phyloP scores from a whole-genome alignment of 2,329 filamentous ascomycete species.

The Capronia americana region DNA sequence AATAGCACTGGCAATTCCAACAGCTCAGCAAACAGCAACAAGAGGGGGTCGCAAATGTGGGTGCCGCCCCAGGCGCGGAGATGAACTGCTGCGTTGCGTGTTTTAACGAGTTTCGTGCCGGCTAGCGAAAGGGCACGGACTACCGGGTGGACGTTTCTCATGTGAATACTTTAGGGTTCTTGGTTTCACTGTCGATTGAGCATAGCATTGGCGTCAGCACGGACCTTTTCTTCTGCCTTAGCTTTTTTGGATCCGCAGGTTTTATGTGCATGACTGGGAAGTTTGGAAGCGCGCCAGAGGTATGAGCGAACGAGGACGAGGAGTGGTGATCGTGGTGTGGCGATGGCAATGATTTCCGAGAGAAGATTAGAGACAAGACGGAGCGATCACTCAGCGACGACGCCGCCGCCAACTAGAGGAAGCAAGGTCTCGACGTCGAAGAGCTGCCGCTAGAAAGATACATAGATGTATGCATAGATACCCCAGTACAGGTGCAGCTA shows the following conservation, averaged over 20 bases:
- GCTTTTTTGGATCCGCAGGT: background rate
- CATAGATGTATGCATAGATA: background rate
- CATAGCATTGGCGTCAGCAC: background rate
- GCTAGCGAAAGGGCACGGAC: background rate
- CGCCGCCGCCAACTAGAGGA: background rate
- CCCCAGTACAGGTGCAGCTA: background rate
- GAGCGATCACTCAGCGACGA: background rate
- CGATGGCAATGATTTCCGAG: background rate
- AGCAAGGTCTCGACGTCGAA: background rate
- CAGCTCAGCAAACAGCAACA: slow-evolving; percentile 16
- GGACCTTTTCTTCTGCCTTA: background rate
- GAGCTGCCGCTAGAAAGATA: background rate
- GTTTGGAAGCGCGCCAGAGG: background rate
- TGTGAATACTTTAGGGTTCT: slow-evolving; percentile 2
- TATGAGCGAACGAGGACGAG: background rate
- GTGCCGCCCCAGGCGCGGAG: slow-evolving; percentile 24
- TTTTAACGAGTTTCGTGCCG: background rate
- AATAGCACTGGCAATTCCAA: slow-evolving; percentile 32
- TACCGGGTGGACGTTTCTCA: background rate
- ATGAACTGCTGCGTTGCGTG: slow-evolving; percentile 9
- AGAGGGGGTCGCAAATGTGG: slow-evolving; percentile 31
- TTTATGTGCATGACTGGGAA: slow-evolving; percentile 1
- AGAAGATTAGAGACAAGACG: background rate
- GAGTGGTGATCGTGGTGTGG: too few relatives aligned
- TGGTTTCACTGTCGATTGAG: background rate